These are phyloP conservation scores for Arabidopsis hybrid DNA, from an alignment of 441 rosid species.

Conservation along the genomic window DNA sequence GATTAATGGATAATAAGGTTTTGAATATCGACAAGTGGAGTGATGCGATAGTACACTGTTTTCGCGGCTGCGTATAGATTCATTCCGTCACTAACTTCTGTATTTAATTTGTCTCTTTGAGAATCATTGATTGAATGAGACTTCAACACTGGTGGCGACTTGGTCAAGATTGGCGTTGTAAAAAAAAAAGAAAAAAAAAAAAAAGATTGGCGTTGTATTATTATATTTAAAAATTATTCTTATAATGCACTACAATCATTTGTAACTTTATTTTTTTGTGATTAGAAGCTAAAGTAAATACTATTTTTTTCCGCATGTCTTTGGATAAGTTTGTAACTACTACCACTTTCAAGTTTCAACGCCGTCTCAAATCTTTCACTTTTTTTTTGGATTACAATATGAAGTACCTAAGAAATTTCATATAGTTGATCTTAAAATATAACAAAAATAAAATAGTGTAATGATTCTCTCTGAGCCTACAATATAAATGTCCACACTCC, in stretches of 20 bases:
- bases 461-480: not conserved
- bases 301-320: constrained; percentile 12
- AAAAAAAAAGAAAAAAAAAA: no score
- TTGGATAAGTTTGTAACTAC: not conserved
- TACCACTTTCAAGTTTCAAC: constrained; percentile 23
- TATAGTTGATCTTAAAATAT: not conserved
- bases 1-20: constrained; percentile 9
- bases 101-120: constrained; percentile 2
- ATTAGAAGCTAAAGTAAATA: not conserved
- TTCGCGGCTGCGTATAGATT: constrained; percentile 27
- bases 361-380: constrained; percentile 33
- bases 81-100: not conserved
- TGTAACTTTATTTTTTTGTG: not conserved
- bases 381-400: constrained; percentile 3
- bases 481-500: constrained; percentile 38
- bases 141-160: constrained; percentile 34
- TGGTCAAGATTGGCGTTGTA: constrained; percentile 39
- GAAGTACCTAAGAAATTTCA: constrained; percentile 34
- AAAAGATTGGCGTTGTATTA: constrained; percentile 41
- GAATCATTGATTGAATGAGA: constrained; percentile 7
- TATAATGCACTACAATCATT: not conserved
- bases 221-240: not conserved
- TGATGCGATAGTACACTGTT: not conserved
- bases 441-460: not conserved
- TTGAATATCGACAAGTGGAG: constrained; percentile 33